Evolutionary conservation across 768 basidiomycete species (phyloP), one percentile per base, ranked within the genome.

Genomic region (Hericium rajendrae): DNA sequence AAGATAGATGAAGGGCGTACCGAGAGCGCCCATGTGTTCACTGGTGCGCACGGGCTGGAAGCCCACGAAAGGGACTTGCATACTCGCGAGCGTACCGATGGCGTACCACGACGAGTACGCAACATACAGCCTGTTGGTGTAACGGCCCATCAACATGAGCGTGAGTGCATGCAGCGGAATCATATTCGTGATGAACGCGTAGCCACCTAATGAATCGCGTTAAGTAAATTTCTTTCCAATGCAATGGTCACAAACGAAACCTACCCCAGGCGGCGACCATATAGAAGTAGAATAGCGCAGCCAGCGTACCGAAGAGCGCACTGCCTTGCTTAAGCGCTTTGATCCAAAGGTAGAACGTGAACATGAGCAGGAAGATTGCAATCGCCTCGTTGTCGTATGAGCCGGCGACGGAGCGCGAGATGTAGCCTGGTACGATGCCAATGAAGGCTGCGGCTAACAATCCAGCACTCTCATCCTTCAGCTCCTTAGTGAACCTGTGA

Each of bases 251-350:
- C 18, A 26, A 38, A 32, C 11, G 32, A 41, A 26, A 4, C 73
- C 81, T 65, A 88, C 95, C 97, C 97, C 97, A 99, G 32, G 97
- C 97, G 54, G 97, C 95, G n/a, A 99, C 97, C 97, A 99, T 99
- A 80, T 98, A 99, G 64, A 97, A 98, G 75, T 99, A 99, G 74
- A 98, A 98, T 3, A 98, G 74, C 16, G 94, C 97, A 48, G 97
- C 86, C 41, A 91, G 66, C 24, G 91, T 90, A 20, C 93, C 95
- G 64, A 83, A 97, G 59, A 95, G 81, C 1, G 92, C 94, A 59
- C 92, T 95, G 46, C 97, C 97, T 49, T 83, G 80, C 72, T 97
- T 97, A 55, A 98, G 76, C 24, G 97, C 94, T 65, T 89, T 91
- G 70, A 99, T 95, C 97, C 97, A 98, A 61, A 80, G 80, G 76